Evolutionary conservation across 495 filamentous ascomycete species (phyloP).

Genomic region (Talaromyces thailandensis): DNA sequence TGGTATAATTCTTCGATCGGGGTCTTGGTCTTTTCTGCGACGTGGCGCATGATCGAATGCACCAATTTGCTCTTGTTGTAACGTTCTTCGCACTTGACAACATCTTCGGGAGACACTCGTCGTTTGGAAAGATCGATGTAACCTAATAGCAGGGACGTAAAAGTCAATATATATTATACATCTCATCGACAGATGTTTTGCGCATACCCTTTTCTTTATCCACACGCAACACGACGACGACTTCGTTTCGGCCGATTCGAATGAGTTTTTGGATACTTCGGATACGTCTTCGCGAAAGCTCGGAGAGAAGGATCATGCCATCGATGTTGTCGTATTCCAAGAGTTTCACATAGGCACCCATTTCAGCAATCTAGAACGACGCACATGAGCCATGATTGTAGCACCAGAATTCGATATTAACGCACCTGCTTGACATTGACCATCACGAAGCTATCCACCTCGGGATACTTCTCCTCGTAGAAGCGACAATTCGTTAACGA

Average conservation of each 20-base stretch:
- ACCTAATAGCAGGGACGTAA: conserved; percentile 32
- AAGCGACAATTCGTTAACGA: conserved; percentile 98
- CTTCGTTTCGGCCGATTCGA: conserved; percentile 93
- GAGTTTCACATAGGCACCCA: conserved; percentile 98
- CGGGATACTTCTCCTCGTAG: conserved; percentile 97
- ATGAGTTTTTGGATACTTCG: conserved; percentile 98
- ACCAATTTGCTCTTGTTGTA: conserved; percentile 99
- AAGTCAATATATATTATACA: conserved; percentile 18
- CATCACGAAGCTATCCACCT: conserved; percentile 99
- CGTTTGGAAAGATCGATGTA: conserved; percentile 99
- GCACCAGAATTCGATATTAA: background rate
- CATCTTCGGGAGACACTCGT: conserved; percentile 93
- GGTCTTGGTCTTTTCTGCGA: conserved; percentile 90
- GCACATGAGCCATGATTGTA: conserved; percentile 5
- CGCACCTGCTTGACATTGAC: conserved; percentile 91
- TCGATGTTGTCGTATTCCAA: conserved; percentile 99
- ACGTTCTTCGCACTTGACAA: conserved; percentile 93
- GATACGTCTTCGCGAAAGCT: conserved; percentile 93
- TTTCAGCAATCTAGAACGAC: conserved; percentile 77
- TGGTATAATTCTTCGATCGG: conserved; percentile 91
- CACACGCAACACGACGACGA: conserved; percentile 93
- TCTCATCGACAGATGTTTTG: background rate
- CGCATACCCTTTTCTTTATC: conserved; percentile 92
- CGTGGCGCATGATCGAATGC: conserved; percentile 94
- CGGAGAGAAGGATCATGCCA: conserved; percentile 97